Base-by-base conservation (phyloP, 2,329 filamentous ascomycete species). In the Arthrobotrys musiformis region DNA sequence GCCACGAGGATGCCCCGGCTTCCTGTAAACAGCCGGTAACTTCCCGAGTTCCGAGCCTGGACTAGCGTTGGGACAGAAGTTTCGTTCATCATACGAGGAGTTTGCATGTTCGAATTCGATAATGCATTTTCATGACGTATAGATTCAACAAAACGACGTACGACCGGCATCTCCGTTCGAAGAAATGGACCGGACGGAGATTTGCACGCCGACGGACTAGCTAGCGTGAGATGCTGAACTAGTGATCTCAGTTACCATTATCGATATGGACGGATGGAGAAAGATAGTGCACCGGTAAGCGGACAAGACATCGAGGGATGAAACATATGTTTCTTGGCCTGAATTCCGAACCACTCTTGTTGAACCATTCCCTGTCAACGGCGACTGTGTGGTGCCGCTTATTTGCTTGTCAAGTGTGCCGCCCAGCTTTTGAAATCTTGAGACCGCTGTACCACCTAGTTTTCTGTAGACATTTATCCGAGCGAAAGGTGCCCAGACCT, bases 11-110 rank as follows among this genome's bases (percentile, higher is more conserved):
- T 76, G 64, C 72, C 72, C 72, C 64, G 72, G 58, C 72, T 64
- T 58, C 58, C 64, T 52, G 28, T 52, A 70, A 69, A 76, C 72
- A 76, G 72, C 64, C 72, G 72, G 72, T 76, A 70, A 76, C 72
- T 76, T 76, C 64, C 72, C 72, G 72, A 76, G 64, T 76, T 76
- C 72, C 72, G 72, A 76, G 72, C 72, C 11, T 70, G 70, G 70
- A 58, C 50, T 70, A 70, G 56, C 40, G 40, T 50, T 64, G 13
- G 50, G 22, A 9, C 33, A 48, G 48, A 42, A 22, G n/a, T 54
- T 75, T 75, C 63, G 72, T 66, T 66, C 72, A 44, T 26, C 24
- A 63, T 37, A 35, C 44, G 46, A 68, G 56, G 28, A 50, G 37
- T 52, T 61, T 66, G 28, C n/a, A n/a, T n/a, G n/a, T n/a, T n/a